Evolutionary conservation across 2,329 filamentous ascomycete species (phyloP).

Genomic region (Dothiorella sarmentorum): DNA sequence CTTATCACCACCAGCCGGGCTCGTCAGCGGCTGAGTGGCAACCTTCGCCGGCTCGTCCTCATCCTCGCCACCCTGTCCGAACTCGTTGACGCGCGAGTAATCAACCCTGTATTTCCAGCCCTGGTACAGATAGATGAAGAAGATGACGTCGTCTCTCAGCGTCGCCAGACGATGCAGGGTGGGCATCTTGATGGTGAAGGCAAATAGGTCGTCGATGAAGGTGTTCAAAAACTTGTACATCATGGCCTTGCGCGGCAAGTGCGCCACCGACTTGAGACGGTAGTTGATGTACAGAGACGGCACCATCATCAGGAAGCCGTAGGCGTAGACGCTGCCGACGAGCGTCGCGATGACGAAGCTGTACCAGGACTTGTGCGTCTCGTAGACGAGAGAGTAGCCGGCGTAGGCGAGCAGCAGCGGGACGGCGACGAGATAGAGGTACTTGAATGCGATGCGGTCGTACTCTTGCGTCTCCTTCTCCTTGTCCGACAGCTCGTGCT

Average conservation of each 20-base stretch:
- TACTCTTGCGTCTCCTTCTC: slow-evolving; percentile 99
- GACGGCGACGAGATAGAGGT: slow-evolving; percentile 89
- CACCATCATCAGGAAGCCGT: slow-evolving; percentile 99
- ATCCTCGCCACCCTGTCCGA: slow-evolving; percentile 93
- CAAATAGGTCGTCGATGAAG: slow-evolving; percentile 97
- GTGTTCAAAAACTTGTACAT: slow-evolving; percentile 98
- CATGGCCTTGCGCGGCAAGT: slow-evolving; percentile 96
- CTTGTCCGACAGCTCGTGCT: slow-evolving; percentile 90
- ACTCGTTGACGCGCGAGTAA: slow-evolving; percentile 91
- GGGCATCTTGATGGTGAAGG: slow-evolving; percentile 99
- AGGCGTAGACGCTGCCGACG: slow-evolving; percentile 93
- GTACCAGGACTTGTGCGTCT: slow-evolving; percentile 97
- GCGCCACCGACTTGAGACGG: slow-evolving; percentile 81
- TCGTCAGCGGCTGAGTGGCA: slow-evolving; percentile 39
- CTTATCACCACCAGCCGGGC: slow-evolving; percentile 29
- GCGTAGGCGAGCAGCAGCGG: slow-evolving; percentile 88
- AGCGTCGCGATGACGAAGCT: slow-evolving; percentile 92
- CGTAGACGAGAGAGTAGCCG: slow-evolving; percentile 85
- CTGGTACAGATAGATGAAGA: slow-evolving; percentile 97
- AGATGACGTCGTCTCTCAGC: slow-evolving; percentile 91
- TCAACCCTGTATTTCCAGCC: slow-evolving; percentile 89
- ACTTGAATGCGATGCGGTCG: slow-evolving; percentile 95
- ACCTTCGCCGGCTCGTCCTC: slow-evolving; percentile 54
- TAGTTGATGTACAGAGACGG: slow-evolving; percentile 99
- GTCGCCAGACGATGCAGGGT: slow-evolving; percentile 88